Evolutionary conservation across 164 flowering plant genomes (phyloP), one percentile per base, ranked within the genome.

Genomic region (Umbilicus rupestris): DNA sequence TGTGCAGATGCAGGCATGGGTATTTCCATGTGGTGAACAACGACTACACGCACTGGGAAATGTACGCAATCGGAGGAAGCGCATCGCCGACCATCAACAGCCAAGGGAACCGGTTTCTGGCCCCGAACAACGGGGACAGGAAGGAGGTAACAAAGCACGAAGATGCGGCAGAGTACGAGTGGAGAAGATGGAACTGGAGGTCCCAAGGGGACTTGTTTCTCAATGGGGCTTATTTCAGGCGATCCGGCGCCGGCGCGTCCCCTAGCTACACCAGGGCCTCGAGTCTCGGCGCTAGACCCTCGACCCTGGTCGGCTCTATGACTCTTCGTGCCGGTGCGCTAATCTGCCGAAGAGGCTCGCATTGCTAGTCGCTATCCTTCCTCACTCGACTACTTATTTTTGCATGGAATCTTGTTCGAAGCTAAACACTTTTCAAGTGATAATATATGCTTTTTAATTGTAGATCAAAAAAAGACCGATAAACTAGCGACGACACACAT

Each of bases 11-110:
- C n/a, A 47, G 55, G 9, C 55, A 47, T 20, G 55, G 55, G n/a
- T 47, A 47, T 47, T 47, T 47, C 26, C 55, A 47, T 47, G 55
- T 47, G 26, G 55, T 47, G 55, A 47, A 47, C 55, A 47, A 47
- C 12, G 55, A 47, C 55, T 47, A 47, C 9, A 47, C 55, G 24
- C 55, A 47, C n/a, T 47, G 55, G 55, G 55, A 47, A 47, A 47
- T 47, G 55, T 47, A 47, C 26, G 55, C 55, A 12, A 47, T 47
- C 26, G 55, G 55, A 47, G 55, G 55, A 8, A 47, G 55, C 10
- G 55, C 55, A n/a, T 47, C 55, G 10, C 55, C 55, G 24, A 47
- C 55, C 26, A 47, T 47, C 55, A 47, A 47, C 55, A 47, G 55
- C 24, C 55, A 47, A 20, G 55, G 55, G 10, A 47, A 47, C 55